These are phyloP conservation scores for Termitomyces sp. DNA, from an alignment of 768 basidiomycete genomes.

Conservation along the genomic window DNA sequence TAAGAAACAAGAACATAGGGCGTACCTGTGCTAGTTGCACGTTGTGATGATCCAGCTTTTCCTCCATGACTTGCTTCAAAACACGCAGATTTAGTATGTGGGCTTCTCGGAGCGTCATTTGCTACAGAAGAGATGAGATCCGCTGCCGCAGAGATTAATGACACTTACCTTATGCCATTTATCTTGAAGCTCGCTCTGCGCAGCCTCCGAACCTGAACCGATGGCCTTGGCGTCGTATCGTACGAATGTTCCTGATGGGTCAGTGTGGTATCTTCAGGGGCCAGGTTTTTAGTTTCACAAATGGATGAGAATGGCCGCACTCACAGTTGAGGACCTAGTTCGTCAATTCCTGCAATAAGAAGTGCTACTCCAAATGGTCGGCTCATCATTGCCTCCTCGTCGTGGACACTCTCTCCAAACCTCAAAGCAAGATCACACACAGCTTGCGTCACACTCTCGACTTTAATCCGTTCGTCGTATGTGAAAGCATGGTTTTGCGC, in stretches of 20 bases:
- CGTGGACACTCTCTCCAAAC: conserved; percentile 98
- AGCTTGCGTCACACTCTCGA: conserved; percentile 97
- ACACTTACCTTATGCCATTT: conserved; percentile 87
- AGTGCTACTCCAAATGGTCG: conserved; percentile 97
- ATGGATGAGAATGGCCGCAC: conserved; percentile 20
- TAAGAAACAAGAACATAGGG: conserved; percentile 17
- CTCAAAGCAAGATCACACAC: conserved; percentile 95
- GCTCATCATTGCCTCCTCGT: conserved; percentile 99
- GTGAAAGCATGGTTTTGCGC: conserved; percentile 94
- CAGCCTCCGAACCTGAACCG: conserved; percentile 95
- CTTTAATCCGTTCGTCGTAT: conserved; percentile 94
- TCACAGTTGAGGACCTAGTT: conserved; percentile 92
- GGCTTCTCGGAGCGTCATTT: conserved; percentile 88
- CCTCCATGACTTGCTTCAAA: conserved; percentile 99
- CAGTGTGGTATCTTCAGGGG: conserved; percentile 83
- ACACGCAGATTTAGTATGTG: conserved; percentile 83
- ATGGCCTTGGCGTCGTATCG: conserved; percentile 98
- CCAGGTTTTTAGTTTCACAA: neutral
- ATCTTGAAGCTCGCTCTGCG: conserved; percentile 94
- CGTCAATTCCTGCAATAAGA: conserved; percentile 95
- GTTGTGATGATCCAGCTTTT: conserved; percentile 98
- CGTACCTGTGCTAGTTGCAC: conserved; percentile 92
- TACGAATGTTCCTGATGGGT: conserved; percentile 97
- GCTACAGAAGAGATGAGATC: conserved; percentile 38
- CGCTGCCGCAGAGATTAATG: neutral